Evolutionary conservation across 2,329 filamentous ascomycete species (phyloP).

Genomic region (Scytalidium sp.): DNA sequence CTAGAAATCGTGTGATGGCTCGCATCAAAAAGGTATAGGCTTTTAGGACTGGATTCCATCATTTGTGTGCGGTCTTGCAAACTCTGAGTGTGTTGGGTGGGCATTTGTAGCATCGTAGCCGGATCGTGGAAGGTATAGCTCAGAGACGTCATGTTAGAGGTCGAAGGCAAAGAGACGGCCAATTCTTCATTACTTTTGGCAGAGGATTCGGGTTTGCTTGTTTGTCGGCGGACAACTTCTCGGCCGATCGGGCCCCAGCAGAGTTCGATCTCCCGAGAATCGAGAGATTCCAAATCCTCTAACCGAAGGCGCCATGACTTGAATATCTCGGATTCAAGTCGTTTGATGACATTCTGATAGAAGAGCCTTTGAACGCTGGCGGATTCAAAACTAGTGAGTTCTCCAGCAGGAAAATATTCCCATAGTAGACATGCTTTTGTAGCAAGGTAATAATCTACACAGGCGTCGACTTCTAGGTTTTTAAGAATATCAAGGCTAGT

Average conservation of each 20-base stretch:
- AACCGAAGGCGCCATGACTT: slow-evolving; percentile 23
- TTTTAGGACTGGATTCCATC: slow-evolving; percentile 1
- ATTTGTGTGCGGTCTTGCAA: background rate
- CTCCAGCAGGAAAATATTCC: slow-evolving; percentile 21
- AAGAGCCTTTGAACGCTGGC: slow-evolving; percentile 24
- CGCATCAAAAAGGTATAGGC: slow-evolving; percentile 13
- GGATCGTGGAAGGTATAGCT: background rate
- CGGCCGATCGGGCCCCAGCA: slow-evolving; percentile 21
- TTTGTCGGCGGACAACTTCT: slow-evolving; percentile 16
- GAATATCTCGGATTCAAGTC: slow-evolving; percentile 25
- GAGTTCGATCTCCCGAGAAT: slow-evolving; percentile 18
- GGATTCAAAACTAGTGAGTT: slow-evolving; percentile 18
- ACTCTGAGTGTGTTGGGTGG: background rate
- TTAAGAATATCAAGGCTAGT: slow-evolving; percentile 22
- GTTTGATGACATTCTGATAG: slow-evolving; percentile 26
- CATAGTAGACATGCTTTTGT: slow-evolving; percentile 22
- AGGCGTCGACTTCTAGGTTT: slow-evolving; percentile 21
- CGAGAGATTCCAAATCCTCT: slow-evolving; percentile 20
- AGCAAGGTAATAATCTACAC: slow-evolving; percentile 25
- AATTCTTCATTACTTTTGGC: slow-evolving; percentile 2
- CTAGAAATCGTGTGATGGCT: slow-evolving; percentile 8
- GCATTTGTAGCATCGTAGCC: background rate
- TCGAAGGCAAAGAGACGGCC: background rate
- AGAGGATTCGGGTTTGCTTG: slow-evolving; percentile 7
- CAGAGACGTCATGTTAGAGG: background rate